Percentiles rank a stretch among this genome's conserved stretches.
Evolutionary conservation across 352 stramenopile genomes (phyloP).

Genomic region (Poterioochromonas sp.): DNA sequence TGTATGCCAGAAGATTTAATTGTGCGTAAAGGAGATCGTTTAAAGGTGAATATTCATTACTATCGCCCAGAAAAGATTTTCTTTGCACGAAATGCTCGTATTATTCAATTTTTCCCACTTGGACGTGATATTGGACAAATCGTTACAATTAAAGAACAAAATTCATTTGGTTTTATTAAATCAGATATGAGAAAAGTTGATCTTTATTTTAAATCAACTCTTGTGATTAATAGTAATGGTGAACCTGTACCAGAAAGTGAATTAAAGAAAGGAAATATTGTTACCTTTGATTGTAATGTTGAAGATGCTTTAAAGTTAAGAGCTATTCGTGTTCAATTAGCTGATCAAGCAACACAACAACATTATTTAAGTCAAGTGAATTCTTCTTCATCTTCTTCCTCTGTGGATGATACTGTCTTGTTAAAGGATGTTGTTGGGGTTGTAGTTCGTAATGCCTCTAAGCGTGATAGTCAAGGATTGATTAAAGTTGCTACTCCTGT

Average conservation of each 20-base stretch:
- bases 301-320: neutral
- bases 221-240: neutral
- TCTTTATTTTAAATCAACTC: constrained; percentile 4
- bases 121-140: neutral
- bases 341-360: neutral
- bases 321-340: constrained; percentile 5
- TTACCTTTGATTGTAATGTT: neutral
- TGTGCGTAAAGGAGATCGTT: neutral
- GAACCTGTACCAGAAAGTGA: neutral
- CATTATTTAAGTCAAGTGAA: neutral
- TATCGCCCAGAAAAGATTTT: constrained; percentile 23
- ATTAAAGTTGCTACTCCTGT: neutral
- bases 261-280: neutral
- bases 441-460: neutral
- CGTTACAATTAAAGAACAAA: neutral
- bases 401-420: neutral
- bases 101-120: neutral
- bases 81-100: neutral
- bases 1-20: constrained; percentile 21
- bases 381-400: neutral
- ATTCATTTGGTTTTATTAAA: constrained; percentile 6
- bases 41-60: constrained; percentile 5
- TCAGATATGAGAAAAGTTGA: neutral
- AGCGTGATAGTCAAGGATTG: neutral
- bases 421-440: neutral